Evolutionary conservation across 1,139 yeast genomes (phyloP), one percentile per base, ranked within the genome.

Genomic region (Magnusiomyces paraingens): DNA sequence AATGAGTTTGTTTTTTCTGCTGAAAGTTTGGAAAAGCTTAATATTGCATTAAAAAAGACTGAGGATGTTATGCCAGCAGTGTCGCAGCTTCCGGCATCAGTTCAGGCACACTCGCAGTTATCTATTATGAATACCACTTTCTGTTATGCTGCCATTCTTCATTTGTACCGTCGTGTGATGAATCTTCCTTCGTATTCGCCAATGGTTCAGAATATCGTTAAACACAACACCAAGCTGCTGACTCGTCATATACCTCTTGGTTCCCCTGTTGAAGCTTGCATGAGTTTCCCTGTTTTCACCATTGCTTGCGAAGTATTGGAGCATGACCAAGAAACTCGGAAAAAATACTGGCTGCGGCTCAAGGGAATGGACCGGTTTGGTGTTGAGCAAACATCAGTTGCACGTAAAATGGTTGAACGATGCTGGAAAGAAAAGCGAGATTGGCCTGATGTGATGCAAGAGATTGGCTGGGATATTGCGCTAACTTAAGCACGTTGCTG

Each of bases 271-370:
- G 83, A 79, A 54, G 70, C 78, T 0, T 80, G 83, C 61, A 70
- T 79, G 55, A 71, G 79, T 1, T 80, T 80, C 59, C 79, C 82
- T 44, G 67, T 74, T 3, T 79, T 80, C 58, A 73, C 81, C 32
- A 79, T 82, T 29, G 84, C 79, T 11, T 79, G 84, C 61, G 85
- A 81, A 59, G 73, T 76, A 1, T 3, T 55, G 15, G 49, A 46
- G n/a, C 56, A 71, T 18, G 74, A 77, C 53, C 65, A 64, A 0
- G 65, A 62, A 2, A 63, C 68, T 57, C 66, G 76, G 44, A 61
- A 62, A n/a, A 66, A 73, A 32, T 75, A 74, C 55, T 58, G 68
- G 39, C 62, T 64, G 10, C 64, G 83, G 36, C 72, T 80, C 59
- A 59, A 64, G 3, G 64, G 63, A 20, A 70, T 80, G 66, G 70